Percentiles rank a stretch among this genome's conserved stretches.
Conservation (phyloP, 352 stramenopile genomes). For the Pythium rishiriense region DNA sequence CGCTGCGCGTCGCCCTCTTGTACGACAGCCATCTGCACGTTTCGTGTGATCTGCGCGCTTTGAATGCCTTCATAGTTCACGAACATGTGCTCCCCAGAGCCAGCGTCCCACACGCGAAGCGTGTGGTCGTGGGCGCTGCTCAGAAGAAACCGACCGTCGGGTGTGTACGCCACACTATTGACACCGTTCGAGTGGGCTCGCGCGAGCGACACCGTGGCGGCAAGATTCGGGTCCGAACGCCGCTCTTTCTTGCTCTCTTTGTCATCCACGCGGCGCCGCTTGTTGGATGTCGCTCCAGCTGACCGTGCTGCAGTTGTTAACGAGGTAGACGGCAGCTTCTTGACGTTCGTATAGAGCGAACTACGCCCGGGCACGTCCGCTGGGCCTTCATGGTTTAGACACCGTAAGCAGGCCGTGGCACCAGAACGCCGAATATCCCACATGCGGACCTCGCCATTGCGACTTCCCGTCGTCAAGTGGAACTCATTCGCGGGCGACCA, state of each 20-base stretch:
- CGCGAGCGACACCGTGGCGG: conserved; percentile 48
- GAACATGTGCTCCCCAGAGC: conserved; percentile 64
- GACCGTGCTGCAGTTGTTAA: conserved; percentile 25
- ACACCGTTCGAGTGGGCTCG: conserved; percentile 53
- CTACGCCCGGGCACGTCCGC: conserved; percentile 50
- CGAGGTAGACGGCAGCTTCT: conserved; percentile 36
- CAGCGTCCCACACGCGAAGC: conserved; percentile 65
- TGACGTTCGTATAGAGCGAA: conserved; percentile 54
- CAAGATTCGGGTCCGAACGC: conserved; percentile 57
- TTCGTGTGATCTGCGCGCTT: conserved; percentile 34
- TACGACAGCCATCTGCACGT: conserved; percentile 57
- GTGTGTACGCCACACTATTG: conserved; percentile 63
- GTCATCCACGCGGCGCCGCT: conserved; percentile 10
- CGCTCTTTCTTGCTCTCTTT: conserved; percentile 23
- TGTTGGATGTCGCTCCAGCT: conserved; percentile 10
- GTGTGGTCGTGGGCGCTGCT: conserved; percentile 60
- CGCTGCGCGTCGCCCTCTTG: conserved; percentile 54
- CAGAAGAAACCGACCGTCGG: conserved; percentile 62
- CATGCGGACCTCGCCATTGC: conserved; percentile 69
- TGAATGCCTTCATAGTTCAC: conserved; percentile 58
- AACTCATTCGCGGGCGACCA: conserved; percentile 79
- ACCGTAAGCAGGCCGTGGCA: conserved; percentile 78
- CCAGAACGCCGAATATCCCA: conserved; percentile 89
- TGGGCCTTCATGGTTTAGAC: conserved; percentile 69
- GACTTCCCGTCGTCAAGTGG: conserved; percentile 56